Evolutionary conservation across 2,329 filamentous ascomycete genomes (phyloP), one percentile per base, ranked within the genome.

Genomic region (Elsinoe necatrix): DNA sequence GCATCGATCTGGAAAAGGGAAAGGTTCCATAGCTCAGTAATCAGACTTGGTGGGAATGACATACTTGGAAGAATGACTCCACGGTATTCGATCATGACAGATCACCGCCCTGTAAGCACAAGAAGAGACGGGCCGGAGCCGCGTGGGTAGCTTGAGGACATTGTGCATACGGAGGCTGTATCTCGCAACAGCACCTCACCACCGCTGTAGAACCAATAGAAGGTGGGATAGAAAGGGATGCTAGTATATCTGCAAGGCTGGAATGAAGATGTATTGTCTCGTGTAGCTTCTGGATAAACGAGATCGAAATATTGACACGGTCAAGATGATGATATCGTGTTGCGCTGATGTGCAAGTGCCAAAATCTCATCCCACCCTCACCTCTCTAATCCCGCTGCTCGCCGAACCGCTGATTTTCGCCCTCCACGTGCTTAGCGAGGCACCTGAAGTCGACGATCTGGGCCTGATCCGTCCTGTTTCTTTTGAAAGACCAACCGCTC

Each of bases 161-260:
- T 52, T 52, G 48, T 52, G 48, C 48, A 52, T 52, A 52, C 48
- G 48, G 48, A 52, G 16, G 16, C 48, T 25, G 48, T 50, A 25
- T 14, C 9, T 45, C 14, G 12, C 41, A 25, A 25, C 41, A 45
- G 41, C 5, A 21, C 41, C 21, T 45, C 23, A n/a, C 18, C 20
- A 25, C 41, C 41, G 9, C 4, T 25, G 20, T 23, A 42, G 11
- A 20, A 8, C 16, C 39, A 9, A 42, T 42, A 16, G 14, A 41
- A 12, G 21, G 20, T 4, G 11, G 21, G 25, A 14, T n/a, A 23
- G 41, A 12, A n/a, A 23, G 23, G 12, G 20, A 27, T 21, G 20
- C 18, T 20, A 9, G 12, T 23, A 23, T 21, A 14, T 21, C 9
- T 29, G 27, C 9, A 29, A 9, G 27, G 27, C 27, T 29, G 27